These are phyloP conservation scores for Diaporthe eres DNA, from an alignment of 2,329 filamentous ascomycete species.

Conservation along the genomic window DNA sequence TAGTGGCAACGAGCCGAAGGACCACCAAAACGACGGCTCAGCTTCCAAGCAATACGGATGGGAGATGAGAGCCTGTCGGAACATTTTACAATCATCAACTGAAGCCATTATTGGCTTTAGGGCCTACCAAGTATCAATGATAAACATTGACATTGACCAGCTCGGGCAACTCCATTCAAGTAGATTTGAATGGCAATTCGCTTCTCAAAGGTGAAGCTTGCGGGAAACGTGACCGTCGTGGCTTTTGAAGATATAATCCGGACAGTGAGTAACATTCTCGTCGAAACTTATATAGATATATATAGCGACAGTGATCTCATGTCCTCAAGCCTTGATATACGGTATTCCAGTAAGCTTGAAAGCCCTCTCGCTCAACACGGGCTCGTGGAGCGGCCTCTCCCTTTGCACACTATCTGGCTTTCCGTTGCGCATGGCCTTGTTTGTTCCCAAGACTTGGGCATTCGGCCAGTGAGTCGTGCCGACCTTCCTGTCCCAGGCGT, in stretches of 20 bases:
- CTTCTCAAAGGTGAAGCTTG: not conserved
- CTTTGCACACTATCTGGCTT: conserved; percentile 52
- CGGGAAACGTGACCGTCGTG: not conserved
- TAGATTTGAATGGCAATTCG: not conserved
- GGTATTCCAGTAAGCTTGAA: conserved; percentile 64
- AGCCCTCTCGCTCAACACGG: conserved; percentile 55
- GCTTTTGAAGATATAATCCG: too few species aligned
- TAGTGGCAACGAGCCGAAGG: not conserved
- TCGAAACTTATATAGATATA: not conserved
- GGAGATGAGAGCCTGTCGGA: not conserved
- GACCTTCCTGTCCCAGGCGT: conserved; percentile 54
- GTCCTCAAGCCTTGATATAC: conserved; percentile 49
- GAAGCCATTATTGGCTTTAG: not conserved
- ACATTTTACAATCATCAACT: not conserved
- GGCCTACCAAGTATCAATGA: too few species aligned
- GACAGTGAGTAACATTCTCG: not conserved
- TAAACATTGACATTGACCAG: not conserved
- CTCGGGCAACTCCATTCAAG: not conserved
- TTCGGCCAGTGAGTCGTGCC: conserved; percentile 62
- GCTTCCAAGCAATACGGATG: not conserved
- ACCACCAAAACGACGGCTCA: not conserved
- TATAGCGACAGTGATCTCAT: not conserved
- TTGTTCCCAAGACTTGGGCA: conserved; percentile 46
- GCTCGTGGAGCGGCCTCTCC: conserved; percentile 55
- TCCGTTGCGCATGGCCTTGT: conserved; percentile 45